Evolutionary conservation across 2,329 filamentous ascomycete species (phyloP).

Genomic region (Rosellinia necatrix): DNA sequence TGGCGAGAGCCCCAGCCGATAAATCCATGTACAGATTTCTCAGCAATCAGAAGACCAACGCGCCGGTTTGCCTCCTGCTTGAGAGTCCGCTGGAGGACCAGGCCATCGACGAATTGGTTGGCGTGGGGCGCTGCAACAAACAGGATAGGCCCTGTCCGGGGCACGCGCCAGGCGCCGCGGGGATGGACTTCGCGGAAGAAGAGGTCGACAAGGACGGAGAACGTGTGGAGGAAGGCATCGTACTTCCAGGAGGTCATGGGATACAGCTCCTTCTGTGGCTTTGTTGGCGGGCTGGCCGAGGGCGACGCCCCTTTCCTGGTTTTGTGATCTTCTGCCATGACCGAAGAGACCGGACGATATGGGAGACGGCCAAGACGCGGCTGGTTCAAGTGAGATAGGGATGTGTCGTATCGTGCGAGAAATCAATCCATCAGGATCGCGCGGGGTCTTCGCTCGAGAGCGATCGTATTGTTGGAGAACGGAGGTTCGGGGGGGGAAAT

Average conservation of each 20-base stretch:
- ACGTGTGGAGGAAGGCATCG: constrained; percentile 76
- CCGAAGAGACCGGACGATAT: not conserved
- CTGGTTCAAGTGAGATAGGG: not conserved
- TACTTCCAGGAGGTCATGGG: constrained; percentile 77
- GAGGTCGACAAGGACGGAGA: constrained; percentile 85
- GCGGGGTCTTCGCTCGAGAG: constrained; percentile 13
- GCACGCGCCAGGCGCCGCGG: constrained; percentile 92
- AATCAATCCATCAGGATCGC: constrained; percentile 10
- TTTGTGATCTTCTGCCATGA: constrained; percentile 33
- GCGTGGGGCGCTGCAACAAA: constrained; percentile 97
- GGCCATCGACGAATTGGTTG: constrained; percentile 94
- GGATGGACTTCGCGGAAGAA: constrained; percentile 99
- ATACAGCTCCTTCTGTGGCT: constrained; percentile 59
- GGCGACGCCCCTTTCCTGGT: constrained; percentile 25
- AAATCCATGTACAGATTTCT: constrained; percentile 93
- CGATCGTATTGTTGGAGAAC: too few relatives aligned
- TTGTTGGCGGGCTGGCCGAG: constrained; percentile 21
- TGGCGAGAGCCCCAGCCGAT: constrained; percentile 85
- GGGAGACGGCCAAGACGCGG: not conserved
- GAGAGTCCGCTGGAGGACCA: constrained; percentile 90
- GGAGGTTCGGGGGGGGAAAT: too few relatives aligned
- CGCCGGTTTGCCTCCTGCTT: constrained; percentile 85
- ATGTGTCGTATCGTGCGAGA: not conserved
- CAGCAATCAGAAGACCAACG: constrained; percentile 89
- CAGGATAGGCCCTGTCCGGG: constrained; percentile 83